A percentile compares a stretch with the other conserved stretches of the same genome.
Evolutionary conservation across 306 rosid species (phyloP).

Genomic region (Albizia julibrissin): DNA sequence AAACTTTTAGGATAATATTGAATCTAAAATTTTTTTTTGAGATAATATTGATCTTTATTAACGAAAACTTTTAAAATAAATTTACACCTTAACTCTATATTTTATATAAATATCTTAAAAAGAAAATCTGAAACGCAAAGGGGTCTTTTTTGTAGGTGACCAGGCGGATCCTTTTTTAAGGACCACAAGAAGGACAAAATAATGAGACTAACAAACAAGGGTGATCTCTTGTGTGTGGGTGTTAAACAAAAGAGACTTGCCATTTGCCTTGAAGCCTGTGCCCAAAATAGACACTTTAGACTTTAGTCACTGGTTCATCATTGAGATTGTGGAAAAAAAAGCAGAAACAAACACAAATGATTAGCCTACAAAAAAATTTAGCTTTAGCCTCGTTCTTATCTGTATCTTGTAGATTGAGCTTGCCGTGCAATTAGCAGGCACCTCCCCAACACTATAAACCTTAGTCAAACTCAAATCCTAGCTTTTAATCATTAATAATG

Average conservation of each 20-base stretch:
- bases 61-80: too few relatives aligned
- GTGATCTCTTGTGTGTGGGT: not conserved
- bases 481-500: constrained; percentile 45
- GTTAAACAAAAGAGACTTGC: not conserved
- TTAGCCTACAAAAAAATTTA: constrained; percentile 37
- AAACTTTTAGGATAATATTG: too few relatives aligned
- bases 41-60: too few relatives aligned
- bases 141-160: not conserved
- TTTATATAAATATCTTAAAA: too few relatives aligned
- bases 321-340: constrained; percentile 30
- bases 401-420: constrained; percentile 42
- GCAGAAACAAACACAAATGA: constrained; percentile 34
- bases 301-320: constrained; percentile 34
- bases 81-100: too few relatives aligned
- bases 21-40: too few relatives aligned
- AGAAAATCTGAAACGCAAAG: too few relatives aligned
- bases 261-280: constrained; percentile 32
- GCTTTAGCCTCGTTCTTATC: constrained; percentile 28
- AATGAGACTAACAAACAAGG: not conserved
- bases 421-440: constrained; percentile 46
- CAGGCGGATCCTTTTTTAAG: not conserved
- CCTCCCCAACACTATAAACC: constrained; percentile 19
- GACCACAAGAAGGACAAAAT: constrained; percentile 12
- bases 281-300: constrained; percentile 40
- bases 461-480: constrained; percentile 40